Percentiles rank a stretch among this genome's conserved stretches.
phyloP scores from a whole-genome alignment of 257 asterid species.

The Catharanthus roseus region DNA sequence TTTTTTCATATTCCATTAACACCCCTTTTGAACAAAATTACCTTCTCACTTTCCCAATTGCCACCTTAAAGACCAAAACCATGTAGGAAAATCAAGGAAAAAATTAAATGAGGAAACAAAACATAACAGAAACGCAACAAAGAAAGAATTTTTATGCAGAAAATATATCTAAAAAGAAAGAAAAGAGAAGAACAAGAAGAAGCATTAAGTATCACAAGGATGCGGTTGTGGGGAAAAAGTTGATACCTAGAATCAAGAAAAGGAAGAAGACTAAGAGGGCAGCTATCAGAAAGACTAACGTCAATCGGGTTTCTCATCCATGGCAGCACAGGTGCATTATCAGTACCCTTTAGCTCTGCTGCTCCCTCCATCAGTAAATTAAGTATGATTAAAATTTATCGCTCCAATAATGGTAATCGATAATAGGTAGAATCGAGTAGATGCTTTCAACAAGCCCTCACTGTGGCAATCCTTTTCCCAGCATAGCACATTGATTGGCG shows the following conservation, averaged over 20 bases:
- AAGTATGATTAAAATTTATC: too few species aligned
- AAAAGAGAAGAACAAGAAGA: background rate
- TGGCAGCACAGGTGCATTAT: slow-evolving; percentile 52
- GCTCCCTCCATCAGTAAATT: slow-evolving; percentile 18
- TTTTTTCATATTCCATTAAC: too few species aligned
- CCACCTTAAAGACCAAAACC: background rate
- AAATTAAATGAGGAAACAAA: background rate
- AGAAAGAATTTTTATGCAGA: background rate
- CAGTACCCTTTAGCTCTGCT: slow-evolving; percentile 23
- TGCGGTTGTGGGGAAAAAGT: background rate
- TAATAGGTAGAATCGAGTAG: too few species aligned
- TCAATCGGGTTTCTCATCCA: slow-evolving; percentile 90
- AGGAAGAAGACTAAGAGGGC: slow-evolving; percentile 48
- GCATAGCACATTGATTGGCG: too few species aligned
- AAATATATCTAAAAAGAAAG: too few species aligned
- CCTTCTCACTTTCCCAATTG: background rate
- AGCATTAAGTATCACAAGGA: background rate
- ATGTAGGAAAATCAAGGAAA: background rate
- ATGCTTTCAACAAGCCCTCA: too few species aligned
- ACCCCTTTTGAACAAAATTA: background rate
- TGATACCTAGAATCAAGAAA: slow-evolving; percentile 62
- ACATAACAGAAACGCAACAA: background rate
- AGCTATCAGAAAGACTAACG: slow-evolving; percentile 35
- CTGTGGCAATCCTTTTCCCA: too few species aligned
- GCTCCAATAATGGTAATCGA: too few species aligned